phyloP scores from a whole-genome alignment of 2,329 filamentous ascomycete species.

The Claviceps citrina region DNA sequence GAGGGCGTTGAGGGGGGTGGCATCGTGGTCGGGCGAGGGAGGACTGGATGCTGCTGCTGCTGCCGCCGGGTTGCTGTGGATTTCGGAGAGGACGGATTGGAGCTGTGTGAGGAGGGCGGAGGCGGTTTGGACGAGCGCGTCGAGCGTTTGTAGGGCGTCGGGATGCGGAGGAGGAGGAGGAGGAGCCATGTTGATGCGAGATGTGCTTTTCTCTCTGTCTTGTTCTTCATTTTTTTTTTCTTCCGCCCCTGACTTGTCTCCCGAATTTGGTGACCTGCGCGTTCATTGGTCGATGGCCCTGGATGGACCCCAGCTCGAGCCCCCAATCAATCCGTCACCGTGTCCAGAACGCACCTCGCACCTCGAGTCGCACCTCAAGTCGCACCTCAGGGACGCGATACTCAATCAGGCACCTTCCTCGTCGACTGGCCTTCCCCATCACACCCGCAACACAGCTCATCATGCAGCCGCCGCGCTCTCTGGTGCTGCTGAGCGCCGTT shows the following conservation, averaged over 20 bases:
- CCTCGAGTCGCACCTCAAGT: too few species aligned
- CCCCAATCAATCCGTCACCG: too few species aligned
- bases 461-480: conserved; percentile 24
- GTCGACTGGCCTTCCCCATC: not conserved
- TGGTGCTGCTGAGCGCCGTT: conserved; percentile 37
- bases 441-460: conserved; percentile 4
- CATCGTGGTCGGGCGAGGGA: conserved; percentile 6
- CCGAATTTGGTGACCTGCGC: too few species aligned
- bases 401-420: not conserved
- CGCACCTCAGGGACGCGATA: too few species aligned
- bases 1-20: conserved; percentile 44
- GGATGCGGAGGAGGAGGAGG: conserved; percentile 2
- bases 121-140: conserved; percentile 22
- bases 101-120: conserved; percentile 26
- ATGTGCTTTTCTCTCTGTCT: not conserved
- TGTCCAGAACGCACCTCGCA: too few species aligned
- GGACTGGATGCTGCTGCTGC: conserved; percentile 2
- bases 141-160: conserved; percentile 23
- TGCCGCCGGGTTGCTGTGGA: conserved; percentile 18
- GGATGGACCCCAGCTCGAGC: too few species aligned
- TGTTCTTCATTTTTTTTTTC: too few species aligned
- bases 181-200: conserved; percentile 11
- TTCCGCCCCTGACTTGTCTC: too few species aligned
- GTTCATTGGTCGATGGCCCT: not conserved
- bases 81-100: conserved; percentile 25